Evolutionary conservation across 1,284 basidiomycete species (phyloP).

Genomic region (Rhodotorula sp.): DNA sequence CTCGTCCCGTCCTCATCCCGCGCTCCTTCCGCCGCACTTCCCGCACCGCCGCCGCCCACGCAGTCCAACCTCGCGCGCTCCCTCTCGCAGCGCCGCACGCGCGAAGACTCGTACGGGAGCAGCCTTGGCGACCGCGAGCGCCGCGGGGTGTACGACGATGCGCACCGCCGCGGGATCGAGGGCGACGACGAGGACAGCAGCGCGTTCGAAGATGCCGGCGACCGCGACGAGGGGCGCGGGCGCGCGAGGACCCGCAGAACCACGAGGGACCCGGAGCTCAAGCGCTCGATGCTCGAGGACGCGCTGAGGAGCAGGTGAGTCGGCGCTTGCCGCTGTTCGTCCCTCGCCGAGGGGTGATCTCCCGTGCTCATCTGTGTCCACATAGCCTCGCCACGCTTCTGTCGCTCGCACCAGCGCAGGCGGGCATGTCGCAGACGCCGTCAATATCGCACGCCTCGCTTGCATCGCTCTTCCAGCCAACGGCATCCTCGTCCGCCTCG

Average conservation of each 20-base stretch:
- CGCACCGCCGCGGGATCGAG: conserved; percentile 7
- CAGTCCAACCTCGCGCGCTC: conserved; percentile 19
- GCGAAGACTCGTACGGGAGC: not conserved
- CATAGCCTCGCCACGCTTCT: conserved; percentile 32
- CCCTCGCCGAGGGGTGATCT: no score
- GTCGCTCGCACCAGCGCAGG: conserved; percentile 24
- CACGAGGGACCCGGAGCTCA: conserved; percentile 27
- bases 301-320: conserved; percentile 32
- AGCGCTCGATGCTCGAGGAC: conserved; percentile 31
- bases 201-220: conserved; percentile 11
- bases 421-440: conserved; percentile 31
- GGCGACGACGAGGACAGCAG: conserved; percentile 26
- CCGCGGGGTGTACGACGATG: conserved; percentile 18
- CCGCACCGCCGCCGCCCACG: no score
- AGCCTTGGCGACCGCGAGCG: not conserved
- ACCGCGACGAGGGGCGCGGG: conserved; percentile 17
- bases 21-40: not conserved
- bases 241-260: conserved; percentile 26
- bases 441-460: conserved; percentile 26
- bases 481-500: not conserved
- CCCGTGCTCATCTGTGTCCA: no score
- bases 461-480: conserved; percentile 20
- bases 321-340: no score
- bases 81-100: conserved; percentile 6
- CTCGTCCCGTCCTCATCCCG: not conserved